Percentiles rank a stretch among this genome's conserved stretches.
phyloP scores from a whole-genome alignment of 352 stramenopile species.

The Pythium utonaiense region DNA sequence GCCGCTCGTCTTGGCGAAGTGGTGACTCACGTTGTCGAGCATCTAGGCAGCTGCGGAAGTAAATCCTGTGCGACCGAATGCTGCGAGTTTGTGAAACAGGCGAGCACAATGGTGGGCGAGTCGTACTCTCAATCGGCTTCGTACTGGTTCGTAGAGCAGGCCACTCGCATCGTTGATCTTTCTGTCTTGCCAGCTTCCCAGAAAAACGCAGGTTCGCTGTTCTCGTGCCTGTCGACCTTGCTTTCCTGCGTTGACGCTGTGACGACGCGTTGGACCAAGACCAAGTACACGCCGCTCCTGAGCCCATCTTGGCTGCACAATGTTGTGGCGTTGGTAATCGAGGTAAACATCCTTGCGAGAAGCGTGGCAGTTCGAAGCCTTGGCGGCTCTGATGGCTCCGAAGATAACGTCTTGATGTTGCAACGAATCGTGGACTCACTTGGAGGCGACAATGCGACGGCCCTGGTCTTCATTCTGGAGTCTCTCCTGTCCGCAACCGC shows the following conservation, averaged over 20 bases:
- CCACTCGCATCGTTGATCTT: conserved; percentile 3
- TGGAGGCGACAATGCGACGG: background rate
- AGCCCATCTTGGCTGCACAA: conserved; percentile 18
- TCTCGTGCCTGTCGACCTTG: background rate
- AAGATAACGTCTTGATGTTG: conserved; percentile 10
- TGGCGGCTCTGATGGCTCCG: no score
- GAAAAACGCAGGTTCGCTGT: background rate
- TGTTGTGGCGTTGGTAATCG: conserved; percentile 15
- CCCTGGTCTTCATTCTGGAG: conserved; percentile 16
- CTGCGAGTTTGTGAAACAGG: conserved; percentile 40
- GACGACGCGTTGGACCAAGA: background rate
- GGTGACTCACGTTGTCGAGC: conserved; percentile 40
- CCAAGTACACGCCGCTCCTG: conserved; percentile 5
- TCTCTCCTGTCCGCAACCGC: conserved; percentile 16
- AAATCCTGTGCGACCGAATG: conserved; percentile 40
- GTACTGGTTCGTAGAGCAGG: conserved; percentile 15
- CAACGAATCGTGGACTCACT: conserved; percentile 3
- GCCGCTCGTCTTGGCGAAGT: conserved; percentile 34
- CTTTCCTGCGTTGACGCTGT: conserved; percentile 14
- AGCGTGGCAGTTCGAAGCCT: background rate
- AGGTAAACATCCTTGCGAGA: conserved; percentile 7
- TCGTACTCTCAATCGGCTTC: conserved; percentile 17
- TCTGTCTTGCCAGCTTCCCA: background rate
- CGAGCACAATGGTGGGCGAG: conserved; percentile 36
- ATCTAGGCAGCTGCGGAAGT: conserved; percentile 37